Conservation (phyloP, 495 filamentous ascomycete genomes). For the Talaromyces ruber region DNA sequence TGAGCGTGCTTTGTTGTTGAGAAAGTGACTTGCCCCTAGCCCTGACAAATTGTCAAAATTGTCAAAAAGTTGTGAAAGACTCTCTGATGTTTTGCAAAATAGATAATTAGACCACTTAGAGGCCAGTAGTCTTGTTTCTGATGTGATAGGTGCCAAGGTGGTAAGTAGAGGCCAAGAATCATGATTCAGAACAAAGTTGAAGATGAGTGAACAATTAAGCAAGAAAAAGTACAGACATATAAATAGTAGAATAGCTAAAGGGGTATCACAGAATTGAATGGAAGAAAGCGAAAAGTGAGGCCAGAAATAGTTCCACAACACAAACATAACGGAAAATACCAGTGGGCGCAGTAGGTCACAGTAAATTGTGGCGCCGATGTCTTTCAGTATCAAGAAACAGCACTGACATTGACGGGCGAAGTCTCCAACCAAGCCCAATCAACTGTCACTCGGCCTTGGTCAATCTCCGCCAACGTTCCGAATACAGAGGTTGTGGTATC, state of each 20-base stretch:
- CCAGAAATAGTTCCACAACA: neutral
- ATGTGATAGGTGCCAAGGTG: neutral
- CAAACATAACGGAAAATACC: neutral
- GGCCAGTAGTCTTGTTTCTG: neutral
- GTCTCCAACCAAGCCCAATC: constrained; percentile 60
- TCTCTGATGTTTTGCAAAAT: neutral
- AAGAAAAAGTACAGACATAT: neutral
- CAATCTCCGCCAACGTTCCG: constrained; percentile 44
- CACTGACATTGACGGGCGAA: constrained; percentile 12
- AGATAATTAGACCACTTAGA: neutral
- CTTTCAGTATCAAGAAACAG: neutral
- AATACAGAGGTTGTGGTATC: constrained; percentile 59
- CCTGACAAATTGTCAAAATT: neutral
- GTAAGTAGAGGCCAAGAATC: neutral
- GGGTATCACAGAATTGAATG: neutral
- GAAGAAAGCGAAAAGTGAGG: neutral
- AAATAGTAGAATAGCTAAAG: neutral
- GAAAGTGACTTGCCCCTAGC: neutral
- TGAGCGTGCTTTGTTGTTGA: neutral
- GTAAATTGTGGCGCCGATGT: neutral
- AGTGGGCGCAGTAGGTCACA: neutral
- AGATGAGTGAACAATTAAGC: neutral
- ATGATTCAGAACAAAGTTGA: too few species aligned
- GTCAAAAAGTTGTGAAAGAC: too few species aligned
- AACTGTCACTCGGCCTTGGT: constrained; percentile 49